Conservation (phyloP, 2,329 filamentous ascomycete genomes). For the Sphaerulina musiva region DNA sequence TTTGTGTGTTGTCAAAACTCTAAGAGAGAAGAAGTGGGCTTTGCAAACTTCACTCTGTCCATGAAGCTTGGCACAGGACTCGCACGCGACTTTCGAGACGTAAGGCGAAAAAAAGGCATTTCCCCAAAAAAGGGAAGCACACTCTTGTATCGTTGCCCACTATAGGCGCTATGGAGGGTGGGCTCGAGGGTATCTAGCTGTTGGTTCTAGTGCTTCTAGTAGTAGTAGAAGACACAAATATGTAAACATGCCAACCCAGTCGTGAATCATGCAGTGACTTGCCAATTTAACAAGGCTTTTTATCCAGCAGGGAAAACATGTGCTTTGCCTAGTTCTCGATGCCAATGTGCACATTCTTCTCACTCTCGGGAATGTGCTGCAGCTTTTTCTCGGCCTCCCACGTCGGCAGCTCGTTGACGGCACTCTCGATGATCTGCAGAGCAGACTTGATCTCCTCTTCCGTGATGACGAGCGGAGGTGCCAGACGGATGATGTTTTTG, state of each 20-base stretch:
- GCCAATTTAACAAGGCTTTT: neutral
- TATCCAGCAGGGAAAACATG: neutral
- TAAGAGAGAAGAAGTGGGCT: too few species aligned
- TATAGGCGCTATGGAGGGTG: neutral
- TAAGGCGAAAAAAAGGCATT: neutral
- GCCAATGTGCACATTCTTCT: constrained; percentile 57
- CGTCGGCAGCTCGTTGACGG: constrained; percentile 71
- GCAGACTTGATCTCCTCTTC: constrained; percentile 77
- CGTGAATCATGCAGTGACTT: constrained; percentile 4
- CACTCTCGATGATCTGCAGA: constrained; percentile 70
- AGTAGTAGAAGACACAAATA: neutral
- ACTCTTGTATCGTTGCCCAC: neutral
- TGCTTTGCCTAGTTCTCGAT: constrained; percentile 48
- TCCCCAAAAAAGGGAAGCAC: neutral
- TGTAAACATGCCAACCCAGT: constrained; percentile 1
- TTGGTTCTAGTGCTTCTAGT: constrained; percentile 3
- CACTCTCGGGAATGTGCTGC: constrained; percentile 50
- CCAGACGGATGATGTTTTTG: constrained; percentile 95
- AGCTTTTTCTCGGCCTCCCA: constrained; percentile 53
- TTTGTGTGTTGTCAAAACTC: too few species aligned
- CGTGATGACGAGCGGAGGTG: constrained; percentile 91
- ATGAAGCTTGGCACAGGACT: too few species aligned
- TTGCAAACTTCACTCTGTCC: too few species aligned
- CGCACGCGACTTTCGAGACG: too few species aligned
- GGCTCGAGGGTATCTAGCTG: constrained; percentile 10